A percentile compares a stretch with the other conserved stretches of the same genome.
These are phyloP conservation scores for Blastobotrys niveus DNA, from an alignment of 1,139 yeast species.

Conservation along the genomic window DNA sequence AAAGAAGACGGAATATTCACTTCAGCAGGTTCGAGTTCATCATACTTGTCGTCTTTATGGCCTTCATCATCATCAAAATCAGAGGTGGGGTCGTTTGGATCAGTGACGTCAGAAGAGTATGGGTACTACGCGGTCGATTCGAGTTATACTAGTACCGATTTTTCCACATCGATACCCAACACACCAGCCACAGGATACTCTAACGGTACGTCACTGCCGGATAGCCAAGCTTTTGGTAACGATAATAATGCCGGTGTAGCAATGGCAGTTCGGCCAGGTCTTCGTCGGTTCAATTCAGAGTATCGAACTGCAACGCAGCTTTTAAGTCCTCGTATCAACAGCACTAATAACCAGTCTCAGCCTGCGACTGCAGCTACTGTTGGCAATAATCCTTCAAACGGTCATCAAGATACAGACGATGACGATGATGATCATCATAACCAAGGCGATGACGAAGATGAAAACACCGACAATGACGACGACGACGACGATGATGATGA, in stretches of 20 bases:
- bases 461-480: neutral
- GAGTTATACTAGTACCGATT: neutral
- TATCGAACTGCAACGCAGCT: conserved; percentile 20
- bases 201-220: too few relatives aligned
- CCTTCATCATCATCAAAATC: conserved; percentile 10
- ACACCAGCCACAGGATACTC: too few relatives aligned
- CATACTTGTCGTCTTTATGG: conserved; percentile 12
- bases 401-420: neutral
- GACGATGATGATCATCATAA: conserved; percentile 1
- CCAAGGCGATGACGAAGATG: too few relatives aligned
- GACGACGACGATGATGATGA: neutral
- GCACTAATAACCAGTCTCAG: neutral
- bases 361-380: too few relatives aligned
- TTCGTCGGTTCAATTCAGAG: conserved; percentile 18
- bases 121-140: conserved; percentile 8
- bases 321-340: conserved; percentile 3
- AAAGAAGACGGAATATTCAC: conserved; percentile 8
- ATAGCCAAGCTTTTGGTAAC: too few relatives aligned
- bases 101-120: conserved; percentile 18
- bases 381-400: neutral
- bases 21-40: conserved; percentile 13
- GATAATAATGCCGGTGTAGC: too few relatives aligned
- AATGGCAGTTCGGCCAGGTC: conserved; percentile 15
- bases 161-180: neutral
- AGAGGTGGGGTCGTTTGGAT: conserved; percentile 13